Evolutionary conservation across 805 yeast genomes (phyloP).

Genomic region (Saccharomycopsis fodiens): DNA sequence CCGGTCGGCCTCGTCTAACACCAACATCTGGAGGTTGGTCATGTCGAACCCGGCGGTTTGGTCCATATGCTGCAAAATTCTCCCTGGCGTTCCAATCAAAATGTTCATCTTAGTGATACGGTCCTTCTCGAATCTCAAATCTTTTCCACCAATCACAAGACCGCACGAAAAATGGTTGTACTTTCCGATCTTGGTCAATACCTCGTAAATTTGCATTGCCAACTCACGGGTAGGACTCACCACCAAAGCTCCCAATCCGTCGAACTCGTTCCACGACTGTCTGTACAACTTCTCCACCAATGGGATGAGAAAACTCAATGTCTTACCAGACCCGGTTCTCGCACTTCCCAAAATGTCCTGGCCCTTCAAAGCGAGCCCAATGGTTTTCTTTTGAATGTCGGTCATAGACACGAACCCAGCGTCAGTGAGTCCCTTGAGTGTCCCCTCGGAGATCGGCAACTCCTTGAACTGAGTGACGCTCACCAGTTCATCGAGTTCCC

Average conservation of each 20-base stretch:
- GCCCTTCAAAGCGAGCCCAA: slow-evolving; percentile 70
- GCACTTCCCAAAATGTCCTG: slow-evolving; percentile 83
- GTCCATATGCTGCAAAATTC: slow-evolving; percentile 84
- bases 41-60: slow-evolving; percentile 77
- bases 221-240: slow-evolving; percentile 91
- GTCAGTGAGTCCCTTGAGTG: slow-evolving; percentile 65
- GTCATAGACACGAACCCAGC: slow-evolving; percentile 78
- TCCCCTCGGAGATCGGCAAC: slow-evolving; percentile 62
- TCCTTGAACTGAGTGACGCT: slow-evolving; percentile 54
- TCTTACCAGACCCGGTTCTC: slow-evolving; percentile 79
- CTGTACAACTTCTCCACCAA: slow-evolving; percentile 61
- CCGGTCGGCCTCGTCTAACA: slow-evolving; percentile 88
- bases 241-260: slow-evolving; percentile 83
- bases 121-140: slow-evolving; percentile 71
- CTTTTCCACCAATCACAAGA: slow-evolving; percentile 89
- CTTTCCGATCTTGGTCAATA: slow-evolving; percentile 72
- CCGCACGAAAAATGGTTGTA: slow-evolving; percentile 78
- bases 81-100: slow-evolving; percentile 86
- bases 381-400: slow-evolving; percentile 75
- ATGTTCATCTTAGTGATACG: slow-evolving; percentile 75
- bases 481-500: slow-evolving; percentile 17
- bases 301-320: slow-evolving; percentile 80
- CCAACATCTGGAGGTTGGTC: slow-evolving; percentile 66
- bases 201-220: slow-evolving; percentile 88
- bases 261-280: slow-evolving; percentile 70